phyloP scores from a whole-genome alignment of 2,329 filamentous ascomycete species.

The Hypomyces perniciosus region DNA sequence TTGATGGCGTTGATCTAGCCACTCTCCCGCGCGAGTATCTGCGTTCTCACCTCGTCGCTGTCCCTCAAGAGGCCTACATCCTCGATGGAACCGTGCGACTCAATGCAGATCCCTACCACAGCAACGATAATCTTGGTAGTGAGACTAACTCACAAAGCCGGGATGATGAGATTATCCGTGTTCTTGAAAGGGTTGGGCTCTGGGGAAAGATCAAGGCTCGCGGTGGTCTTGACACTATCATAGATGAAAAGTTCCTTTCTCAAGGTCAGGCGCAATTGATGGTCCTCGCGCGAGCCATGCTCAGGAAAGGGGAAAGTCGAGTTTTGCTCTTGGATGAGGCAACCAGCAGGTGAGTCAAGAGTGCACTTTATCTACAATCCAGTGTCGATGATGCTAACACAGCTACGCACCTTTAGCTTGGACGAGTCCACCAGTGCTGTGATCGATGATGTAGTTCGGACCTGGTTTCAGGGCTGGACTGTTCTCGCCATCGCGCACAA shows the following conservation, averaged over 20 bases:
- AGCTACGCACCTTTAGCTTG: conserved; percentile 6
- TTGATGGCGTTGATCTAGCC: conserved; percentile 40
- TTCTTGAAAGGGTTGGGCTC: conserved; percentile 38
- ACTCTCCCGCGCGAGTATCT: conserved; percentile 36
- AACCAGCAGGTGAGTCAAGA: conserved; percentile 29
- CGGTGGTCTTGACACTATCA: conserved; percentile 31
- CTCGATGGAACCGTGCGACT: conserved; percentile 40
- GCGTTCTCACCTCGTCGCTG: conserved; percentile 36
- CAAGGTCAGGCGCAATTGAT: conserved; percentile 21
- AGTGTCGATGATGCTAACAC: too few species aligned
- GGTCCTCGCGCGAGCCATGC: conserved; percentile 39
- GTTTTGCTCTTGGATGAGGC: conserved; percentile 34
- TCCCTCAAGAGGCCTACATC: conserved; percentile 46
- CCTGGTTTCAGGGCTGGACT: conserved; percentile 34
- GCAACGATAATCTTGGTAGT: background rate
- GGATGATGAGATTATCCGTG: conserved; percentile 14
- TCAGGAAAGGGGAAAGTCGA: conserved; percentile 14
- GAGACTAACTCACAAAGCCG: conserved; percentile 14
- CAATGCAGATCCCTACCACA: conserved; percentile 39
- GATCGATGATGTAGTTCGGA: conserved; percentile 13
- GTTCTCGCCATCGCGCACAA: conserved; percentile 32
- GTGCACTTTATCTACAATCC: conserved; percentile 15
- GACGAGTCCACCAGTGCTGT: conserved; percentile 14
- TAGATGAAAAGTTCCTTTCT: conserved; percentile 23
- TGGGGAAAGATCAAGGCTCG: conserved; percentile 31